Percentiles rank a stretch among this genome's conserved stretches.
Evolutionary conservation across 2,329 filamentous ascomycete species (phyloP).

Genomic region (Trichoderma sp.): DNA sequence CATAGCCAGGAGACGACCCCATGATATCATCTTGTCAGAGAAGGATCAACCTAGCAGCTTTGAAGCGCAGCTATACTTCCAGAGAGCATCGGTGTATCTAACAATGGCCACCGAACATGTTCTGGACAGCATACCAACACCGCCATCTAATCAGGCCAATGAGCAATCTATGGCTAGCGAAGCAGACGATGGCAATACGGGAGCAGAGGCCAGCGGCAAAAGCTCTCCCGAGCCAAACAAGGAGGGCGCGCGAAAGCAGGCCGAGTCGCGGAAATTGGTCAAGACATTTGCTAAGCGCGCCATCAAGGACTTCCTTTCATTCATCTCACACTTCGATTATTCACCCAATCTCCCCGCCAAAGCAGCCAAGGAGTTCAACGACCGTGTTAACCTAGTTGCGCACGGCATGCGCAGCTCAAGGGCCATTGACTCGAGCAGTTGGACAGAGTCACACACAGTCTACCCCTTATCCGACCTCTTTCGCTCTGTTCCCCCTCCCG

Average conservation of each 20-base stretch:
- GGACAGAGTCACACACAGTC: conserved; percentile 37
- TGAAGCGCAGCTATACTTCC: conserved; percentile 72
- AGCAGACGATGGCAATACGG: not conserved
- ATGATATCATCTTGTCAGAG: conserved; percentile 39
- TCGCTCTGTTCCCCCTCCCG: conserved; percentile 61
- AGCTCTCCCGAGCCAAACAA: conserved; percentile 9
- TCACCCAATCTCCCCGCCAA: conserved; percentile 66
- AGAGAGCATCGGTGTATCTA: conserved; percentile 70
- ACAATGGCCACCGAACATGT: conserved; percentile 68
- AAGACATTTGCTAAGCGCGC: conserved; percentile 74
- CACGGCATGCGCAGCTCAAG: conserved; percentile 46
- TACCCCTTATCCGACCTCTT: conserved; percentile 64
- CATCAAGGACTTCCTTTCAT: conserved; percentile 70
- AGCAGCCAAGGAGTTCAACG: conserved; percentile 54
- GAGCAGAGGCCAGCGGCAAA: conserved; percentile 19
- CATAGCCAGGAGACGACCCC: conserved; percentile 28
- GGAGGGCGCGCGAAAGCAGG: conserved; percentile 23
- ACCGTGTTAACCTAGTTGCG: conserved; percentile 57
- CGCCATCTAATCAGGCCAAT: not conserved
- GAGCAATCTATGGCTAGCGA: not conserved
- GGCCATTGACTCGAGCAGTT: conserved; percentile 31
- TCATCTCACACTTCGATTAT: conserved; percentile 74
- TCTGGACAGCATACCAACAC: conserved; percentile 47
- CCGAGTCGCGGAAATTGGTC: conserved; percentile 58
- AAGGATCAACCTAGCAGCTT: conserved; percentile 67